phyloP scores from a whole-genome alignment of 768 basidiomycete species.

The Collybia mongolica region DNA sequence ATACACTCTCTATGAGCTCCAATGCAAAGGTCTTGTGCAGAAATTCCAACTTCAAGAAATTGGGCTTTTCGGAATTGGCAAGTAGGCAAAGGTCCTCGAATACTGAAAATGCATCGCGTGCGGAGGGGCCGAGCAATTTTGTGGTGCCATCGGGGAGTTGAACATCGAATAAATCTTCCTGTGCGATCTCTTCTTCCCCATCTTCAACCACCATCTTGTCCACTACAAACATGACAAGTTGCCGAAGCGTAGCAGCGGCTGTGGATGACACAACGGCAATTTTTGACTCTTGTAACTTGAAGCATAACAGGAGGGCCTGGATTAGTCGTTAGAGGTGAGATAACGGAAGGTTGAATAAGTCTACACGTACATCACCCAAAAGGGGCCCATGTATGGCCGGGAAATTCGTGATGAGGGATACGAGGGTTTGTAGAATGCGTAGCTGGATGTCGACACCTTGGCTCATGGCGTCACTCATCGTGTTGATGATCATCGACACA shows the following conservation, averaged over 20 bases:
- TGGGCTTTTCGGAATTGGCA: slow-evolving; percentile 76
- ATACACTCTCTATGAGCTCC: slow-evolving; percentile 95
- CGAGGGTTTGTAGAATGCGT: slow-evolving; percentile 87
- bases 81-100: slow-evolving; percentile 93
- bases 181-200: slow-evolving; percentile 34
- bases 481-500: slow-evolving; percentile 77
- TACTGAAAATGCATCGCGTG: slow-evolving; percentile 81
- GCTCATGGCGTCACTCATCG: slow-evolving; percentile 83
- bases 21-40: slow-evolving; percentile 93
- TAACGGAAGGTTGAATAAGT: neutral
- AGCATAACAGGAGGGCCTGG: slow-evolving; percentile 89
- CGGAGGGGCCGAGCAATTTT: slow-evolving; percentile 67
- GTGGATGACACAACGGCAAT: slow-evolving; percentile 97
- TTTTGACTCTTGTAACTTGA: slow-evolving; percentile 92
- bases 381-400: slow-evolving; percentile 75
- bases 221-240: slow-evolving; percentile 96
- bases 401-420: slow-evolving; percentile 89
- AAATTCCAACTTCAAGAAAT: slow-evolving; percentile 77
- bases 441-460: slow-evolving; percentile 98
- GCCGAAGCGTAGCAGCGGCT: slow-evolving; percentile 92
- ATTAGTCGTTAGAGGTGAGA: neutral
- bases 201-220: slow-evolving; percentile 91
- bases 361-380: slow-evolving; percentile 67
- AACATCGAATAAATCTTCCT: slow-evolving; percentile 37
- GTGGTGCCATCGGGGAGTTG: slow-evolving; percentile 68